Evolutionary conservation across 257 asterid species (phyloP).

Genomic region (Handroanthus guayacan): DNA sequence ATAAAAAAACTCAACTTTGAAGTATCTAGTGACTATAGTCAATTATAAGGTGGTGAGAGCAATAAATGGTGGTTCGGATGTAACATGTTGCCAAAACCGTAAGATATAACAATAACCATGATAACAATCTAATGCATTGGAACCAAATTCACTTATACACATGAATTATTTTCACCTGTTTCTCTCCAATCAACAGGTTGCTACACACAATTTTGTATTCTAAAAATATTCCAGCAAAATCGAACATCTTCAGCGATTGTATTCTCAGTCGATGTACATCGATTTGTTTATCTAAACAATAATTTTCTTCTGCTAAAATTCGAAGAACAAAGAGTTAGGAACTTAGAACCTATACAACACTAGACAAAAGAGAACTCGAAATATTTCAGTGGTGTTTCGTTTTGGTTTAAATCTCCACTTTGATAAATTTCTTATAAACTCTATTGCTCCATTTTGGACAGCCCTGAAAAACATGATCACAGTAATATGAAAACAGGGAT

Average conservation of each 20-base stretch:
- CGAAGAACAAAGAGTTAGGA: constrained; percentile 65
- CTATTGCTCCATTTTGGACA: constrained; percentile 56
- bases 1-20: too few species aligned
- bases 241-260: constrained; percentile 43
- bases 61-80: too few species aligned
- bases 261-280: constrained; percentile 47
- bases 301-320: constrained; percentile 73
- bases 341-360: constrained; percentile 63
- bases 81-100: background rate
- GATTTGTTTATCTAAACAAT: constrained; percentile 42
- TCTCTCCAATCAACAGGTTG: background rate
- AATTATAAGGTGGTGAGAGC: too few species aligned
- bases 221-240: constrained; percentile 42
- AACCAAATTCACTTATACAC: constrained; percentile 7
- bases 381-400: too few species aligned
- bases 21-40: too few species aligned
- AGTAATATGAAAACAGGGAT: background rate
- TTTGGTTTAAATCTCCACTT: too few species aligned
- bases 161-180: background rate
- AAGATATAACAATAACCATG: background rate
- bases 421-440: background rate
- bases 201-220: constrained; percentile 19
- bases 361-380: constrained; percentile 28
- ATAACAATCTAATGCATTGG: background rate
- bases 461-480: constrained; percentile 45